phyloP scores from a whole-genome alignment of 352 stramenopile genomes.

The Pelagophyceae sp. region DNA sequence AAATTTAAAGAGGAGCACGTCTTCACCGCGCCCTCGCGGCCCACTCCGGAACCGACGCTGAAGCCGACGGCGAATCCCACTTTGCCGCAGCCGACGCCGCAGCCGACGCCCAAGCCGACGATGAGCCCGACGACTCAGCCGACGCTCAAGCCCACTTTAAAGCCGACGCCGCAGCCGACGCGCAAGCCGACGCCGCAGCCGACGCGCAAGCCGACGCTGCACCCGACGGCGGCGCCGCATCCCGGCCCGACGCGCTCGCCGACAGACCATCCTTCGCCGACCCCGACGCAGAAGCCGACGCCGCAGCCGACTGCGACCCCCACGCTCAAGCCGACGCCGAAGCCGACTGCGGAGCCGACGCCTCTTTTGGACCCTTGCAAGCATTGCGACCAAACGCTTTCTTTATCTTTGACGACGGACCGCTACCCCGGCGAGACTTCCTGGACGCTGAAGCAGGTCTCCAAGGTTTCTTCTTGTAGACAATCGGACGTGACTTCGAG shows the following conservation, averaged over 20 bases:
- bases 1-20: too few relatives aligned
- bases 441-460: background rate
- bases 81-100: too few relatives aligned
- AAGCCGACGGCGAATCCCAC: too few relatives aligned
- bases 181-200: background rate
- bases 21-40: too few relatives aligned
- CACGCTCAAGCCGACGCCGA: background rate
- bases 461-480: background rate
- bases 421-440: background rate
- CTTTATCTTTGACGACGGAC: background rate
- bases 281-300: background rate
- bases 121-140: background rate
- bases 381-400: background rate
- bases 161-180: background rate
- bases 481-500: background rate
- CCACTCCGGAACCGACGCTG: too few relatives aligned
- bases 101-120: background rate
- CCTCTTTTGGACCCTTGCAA: too few relatives aligned
- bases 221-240: too few relatives aligned
- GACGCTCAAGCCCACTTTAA: background rate
- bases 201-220: background rate
- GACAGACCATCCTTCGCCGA: too few relatives aligned
- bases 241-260: too few relatives aligned
- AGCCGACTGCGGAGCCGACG: too few relatives aligned
- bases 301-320: background rate